Base-by-base conservation (phyloP, 164 flowering plant genomes). In the Berberis thunbergii region DNA sequence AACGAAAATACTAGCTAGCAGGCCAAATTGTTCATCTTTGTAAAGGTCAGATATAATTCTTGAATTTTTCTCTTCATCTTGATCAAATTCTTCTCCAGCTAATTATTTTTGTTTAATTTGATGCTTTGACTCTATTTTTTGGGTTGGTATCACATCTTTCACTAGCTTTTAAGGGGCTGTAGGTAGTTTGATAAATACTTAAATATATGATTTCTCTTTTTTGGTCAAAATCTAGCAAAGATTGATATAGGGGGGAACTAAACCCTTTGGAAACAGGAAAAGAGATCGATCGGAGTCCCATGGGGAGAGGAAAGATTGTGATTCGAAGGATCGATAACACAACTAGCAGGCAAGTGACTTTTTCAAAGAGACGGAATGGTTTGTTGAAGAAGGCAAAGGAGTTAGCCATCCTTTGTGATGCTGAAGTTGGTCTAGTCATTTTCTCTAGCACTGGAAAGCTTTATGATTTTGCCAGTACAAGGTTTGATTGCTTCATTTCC, bases 291-390 rank as follows among this genome's bases (percentile, higher is more conserved):
- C 26, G 26, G 53, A n/a, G n/a, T 6, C 12, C 45, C 46, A 87
- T 88, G 96, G 91, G 91, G 48, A 84, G 96, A 72, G 91, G 96
- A 58, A 88, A 88, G 84, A 88, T 84, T 48, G 88, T 75, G 73
- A 88, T 88, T 48, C 64, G 74, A 54, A 75, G 84, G 77, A 88
- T 86, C 73, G 96, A 84, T 63, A 83, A 88, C 64, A 61, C 84
- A 1, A 82, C 96, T 2, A 88, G 80, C 70, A 75, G 96, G 73
- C 96, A 88, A 75, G 91, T 88, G 62, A 86, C 96, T 43, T 88
- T 88, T 69, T 84, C 96, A 6, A 88, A 88, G 71, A 52, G 96
- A 63, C 76, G 96, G 64, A 84, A 75, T 52, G 96, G 91, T 45
- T 56, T 88, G 68, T 67, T 88, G 54, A 88, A 88, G 79, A 88